Conservation (phyloP, 73 alveolate species). For the Uronychia setigera region DNA sequence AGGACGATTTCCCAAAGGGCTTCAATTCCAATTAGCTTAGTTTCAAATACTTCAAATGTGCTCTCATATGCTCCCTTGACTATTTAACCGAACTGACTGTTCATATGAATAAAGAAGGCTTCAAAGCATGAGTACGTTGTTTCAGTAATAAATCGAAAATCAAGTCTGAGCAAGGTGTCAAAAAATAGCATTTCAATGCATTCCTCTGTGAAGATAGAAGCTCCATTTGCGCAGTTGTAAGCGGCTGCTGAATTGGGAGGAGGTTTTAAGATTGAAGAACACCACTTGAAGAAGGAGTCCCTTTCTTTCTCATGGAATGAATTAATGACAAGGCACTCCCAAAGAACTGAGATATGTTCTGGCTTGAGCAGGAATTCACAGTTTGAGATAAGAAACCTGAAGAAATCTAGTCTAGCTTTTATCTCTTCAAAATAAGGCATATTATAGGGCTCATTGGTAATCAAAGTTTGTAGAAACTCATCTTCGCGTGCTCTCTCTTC, state of each 20-base stretch:
- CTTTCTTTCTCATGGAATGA: slow-evolving; percentile 68
- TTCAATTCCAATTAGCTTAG: slow-evolving; percentile 64
- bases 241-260: slow-evolving; percentile 23
- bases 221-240: slow-evolving; percentile 19
- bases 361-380: slow-evolving; percentile 59
- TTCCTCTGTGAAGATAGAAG: slow-evolving; percentile 59
- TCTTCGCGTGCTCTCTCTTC: slow-evolving; percentile 25
- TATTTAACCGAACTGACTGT: slow-evolving; percentile 63
- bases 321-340: slow-evolving; percentile 69
- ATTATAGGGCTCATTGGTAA: slow-evolving; percentile 47
- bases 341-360: slow-evolving; percentile 48
- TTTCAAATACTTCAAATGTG: slow-evolving; percentile 60
- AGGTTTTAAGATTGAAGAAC: slow-evolving; percentile 30
- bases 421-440: slow-evolving; percentile 59
- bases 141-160: slow-evolving; percentile 48
- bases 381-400: slow-evolving; percentile 42
- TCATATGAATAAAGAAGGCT: slow-evolving; percentile 51
- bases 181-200: slow-evolving; percentile 57
- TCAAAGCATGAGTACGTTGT: slow-evolving; percentile 66
- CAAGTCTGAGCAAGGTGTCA: slow-evolving; percentile 61
- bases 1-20: slow-evolving; percentile 74
- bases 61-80: slow-evolving; percentile 37
- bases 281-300: slow-evolving; percentile 63
- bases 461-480: slow-evolving; percentile 41
- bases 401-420: slow-evolving; percentile 60